Conservation (phyloP, 164 flowering plant species). For the Macadamia tetraphylla region DNA sequence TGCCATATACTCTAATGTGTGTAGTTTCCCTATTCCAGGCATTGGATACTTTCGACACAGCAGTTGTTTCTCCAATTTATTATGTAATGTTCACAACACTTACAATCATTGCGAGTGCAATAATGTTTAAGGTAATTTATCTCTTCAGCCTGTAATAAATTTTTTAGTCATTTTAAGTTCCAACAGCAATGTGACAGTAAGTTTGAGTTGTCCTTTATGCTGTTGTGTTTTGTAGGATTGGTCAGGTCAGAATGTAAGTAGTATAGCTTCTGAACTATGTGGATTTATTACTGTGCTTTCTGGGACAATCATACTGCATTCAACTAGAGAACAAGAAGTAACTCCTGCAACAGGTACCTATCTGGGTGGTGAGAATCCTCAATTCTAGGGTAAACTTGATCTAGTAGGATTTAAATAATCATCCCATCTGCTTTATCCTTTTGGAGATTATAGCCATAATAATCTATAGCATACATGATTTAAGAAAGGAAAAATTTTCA, state of each 20-base stretch:
- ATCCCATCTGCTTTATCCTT: neutral
- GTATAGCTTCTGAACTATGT: constrained; percentile 88
- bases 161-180: neutral
- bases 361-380: neutral
- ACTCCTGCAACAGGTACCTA: constrained; percentile 46
- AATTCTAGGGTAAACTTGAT: neutral
- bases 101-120: constrained; percentile 81
- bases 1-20: neutral
- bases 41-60: constrained; percentile 83
- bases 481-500: no score
- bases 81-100: constrained; percentile 94
- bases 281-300: constrained; percentile 85
- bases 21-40: constrained; percentile 45
- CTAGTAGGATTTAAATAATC: neutral
- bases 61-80: constrained; percentile 90
- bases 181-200: neutral
- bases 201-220: neutral
- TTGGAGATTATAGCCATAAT: neutral
- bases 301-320: constrained; percentile 84
- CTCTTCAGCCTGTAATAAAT: neutral
- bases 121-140: constrained; percentile 81
- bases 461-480: neutral
- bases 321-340: constrained; percentile 72
- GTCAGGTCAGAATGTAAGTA: constrained; percentile 72
- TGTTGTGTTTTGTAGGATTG: constrained; percentile 55